Percentiles rank a stretch among this genome's conserved stretches.
These are phyloP conservation scores for Venturia nashicola DNA, from an alignment of 2,329 filamentous ascomycete species.

Conservation along the genomic window DNA sequence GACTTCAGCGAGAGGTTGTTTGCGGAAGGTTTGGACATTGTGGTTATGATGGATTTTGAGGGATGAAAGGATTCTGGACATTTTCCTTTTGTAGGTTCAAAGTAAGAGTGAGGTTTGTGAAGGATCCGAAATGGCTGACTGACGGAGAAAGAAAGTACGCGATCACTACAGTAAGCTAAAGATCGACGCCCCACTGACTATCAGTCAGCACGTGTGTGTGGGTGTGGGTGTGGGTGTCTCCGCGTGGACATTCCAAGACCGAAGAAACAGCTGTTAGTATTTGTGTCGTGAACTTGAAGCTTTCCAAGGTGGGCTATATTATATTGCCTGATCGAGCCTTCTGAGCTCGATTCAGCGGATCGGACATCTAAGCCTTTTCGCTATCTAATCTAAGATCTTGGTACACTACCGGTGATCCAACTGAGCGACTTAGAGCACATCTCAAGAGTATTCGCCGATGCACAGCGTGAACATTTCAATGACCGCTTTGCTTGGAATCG, in stretches of 20 bases:
- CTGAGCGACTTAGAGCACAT: not conserved
- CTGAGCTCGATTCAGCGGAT: not conserved
- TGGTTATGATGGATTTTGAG: not conserved
- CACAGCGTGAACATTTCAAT: not conserved
- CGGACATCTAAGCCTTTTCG: not conserved
- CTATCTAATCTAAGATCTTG: not conserved
- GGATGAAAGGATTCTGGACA: not conserved
- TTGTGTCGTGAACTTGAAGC: not conserved
- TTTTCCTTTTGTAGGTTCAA: not conserved
- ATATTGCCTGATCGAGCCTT: not conserved
- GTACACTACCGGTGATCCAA: not conserved
- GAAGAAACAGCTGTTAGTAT: not conserved
- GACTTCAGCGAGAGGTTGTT: slow-evolving; percentile 57
- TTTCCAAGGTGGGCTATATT: not conserved
- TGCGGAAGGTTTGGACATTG: slow-evolving; percentile 34
- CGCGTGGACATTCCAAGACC: not conserved
- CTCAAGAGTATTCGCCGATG: not conserved
- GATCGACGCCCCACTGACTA: not conserved
- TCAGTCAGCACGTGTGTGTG: not conserved
- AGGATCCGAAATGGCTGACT: not conserved
- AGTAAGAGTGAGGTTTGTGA: not conserved
- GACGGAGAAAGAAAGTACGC: not conserved
- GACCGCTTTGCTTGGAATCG: not conserved
- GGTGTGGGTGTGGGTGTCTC: not conserved
- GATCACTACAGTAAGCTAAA: not conserved